A percentile compares a stretch with the other conserved stretches of the same genome.
Conservation (phyloP, 2,329 filamentous ascomycete genomes). For the Apiospora arundinis region DNA sequence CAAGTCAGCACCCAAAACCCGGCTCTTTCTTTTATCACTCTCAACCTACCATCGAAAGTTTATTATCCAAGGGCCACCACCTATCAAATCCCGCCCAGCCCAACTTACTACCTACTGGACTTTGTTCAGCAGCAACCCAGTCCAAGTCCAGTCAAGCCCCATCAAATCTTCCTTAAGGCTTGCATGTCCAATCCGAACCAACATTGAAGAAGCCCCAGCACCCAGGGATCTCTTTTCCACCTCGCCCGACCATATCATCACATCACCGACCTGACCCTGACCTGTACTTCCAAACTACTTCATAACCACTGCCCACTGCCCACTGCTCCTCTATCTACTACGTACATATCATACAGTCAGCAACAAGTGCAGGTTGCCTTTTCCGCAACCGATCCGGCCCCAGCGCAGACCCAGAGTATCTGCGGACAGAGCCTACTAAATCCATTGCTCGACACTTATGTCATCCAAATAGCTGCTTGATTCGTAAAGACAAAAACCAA, state of each 20-base stretch:
- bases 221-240: constrained; percentile 12
- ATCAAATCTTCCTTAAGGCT: constrained; percentile 10
- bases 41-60: constrained; percentile 16
- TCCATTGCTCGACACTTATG: not conserved
- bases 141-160: not conserved
- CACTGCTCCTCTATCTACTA: no score
- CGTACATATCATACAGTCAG: constrained; percentile 14
- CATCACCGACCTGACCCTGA: not conserved
- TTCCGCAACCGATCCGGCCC: constrained; percentile 5
- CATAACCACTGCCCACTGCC: no score
- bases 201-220: not conserved
- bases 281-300: not conserved
- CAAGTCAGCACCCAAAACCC: constrained; percentile 6
- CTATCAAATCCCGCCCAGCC: not conserved
- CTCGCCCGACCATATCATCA: not conserved
- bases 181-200: constrained; percentile 14
- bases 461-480: constrained; percentile 10
- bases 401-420: constrained; percentile 3
- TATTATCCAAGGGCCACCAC: constrained; percentile 14
- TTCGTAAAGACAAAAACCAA: constrained; percentile 3
- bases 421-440: not conserved
- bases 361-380: constrained; percentile 9
- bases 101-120: not conserved
- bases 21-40: constrained; percentile 13
- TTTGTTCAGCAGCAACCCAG: constrained; percentile 2